Evolutionary conservation across 202 grass and related monocot species (phyloP).

Genomic region (Setaria viridis): DNA sequence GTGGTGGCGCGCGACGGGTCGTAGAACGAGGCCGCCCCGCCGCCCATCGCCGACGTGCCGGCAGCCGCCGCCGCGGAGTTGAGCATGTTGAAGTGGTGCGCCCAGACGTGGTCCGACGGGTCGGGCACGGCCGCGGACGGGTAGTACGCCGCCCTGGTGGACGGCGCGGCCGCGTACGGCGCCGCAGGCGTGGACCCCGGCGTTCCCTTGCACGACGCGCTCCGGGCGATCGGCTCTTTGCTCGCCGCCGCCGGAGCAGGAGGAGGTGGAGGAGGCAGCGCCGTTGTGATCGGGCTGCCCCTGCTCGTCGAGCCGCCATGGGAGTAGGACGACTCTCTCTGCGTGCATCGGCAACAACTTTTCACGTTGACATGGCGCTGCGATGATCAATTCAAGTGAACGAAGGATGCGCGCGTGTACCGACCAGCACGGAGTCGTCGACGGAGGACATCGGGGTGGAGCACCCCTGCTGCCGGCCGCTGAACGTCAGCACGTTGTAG

Average conservation of each 20-base stretch:
- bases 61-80: slow-evolving; percentile 40
- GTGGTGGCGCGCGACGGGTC: slow-evolving; percentile 75
- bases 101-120: slow-evolving; percentile 83
- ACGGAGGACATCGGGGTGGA: slow-evolving; percentile 83
- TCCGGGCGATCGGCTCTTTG: slow-evolving; percentile 44
- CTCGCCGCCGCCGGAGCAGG: not conserved
- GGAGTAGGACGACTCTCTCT: slow-evolving; percentile 90
- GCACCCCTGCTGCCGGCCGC: slow-evolving; percentile 67
- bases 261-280: slow-evolving; percentile 6
- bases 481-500: slow-evolving; percentile 95
- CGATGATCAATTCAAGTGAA: slow-evolving; percentile 3
- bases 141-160: slow-evolving; percentile 60
- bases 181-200: slow-evolving; percentile 40
- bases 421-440: slow-evolving; percentile 75
- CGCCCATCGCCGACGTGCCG: slow-evolving; percentile 43
- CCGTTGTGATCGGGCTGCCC: slow-evolving; percentile 56
- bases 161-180: slow-evolving; percentile 34
- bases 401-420: not conserved
- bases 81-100: slow-evolving; percentile 72
- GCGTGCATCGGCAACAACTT: not conserved
- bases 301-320: slow-evolving; percentile 66
- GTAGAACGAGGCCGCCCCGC: slow-evolving; percentile 33
- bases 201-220: slow-evolving; percentile 42
- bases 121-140: slow-evolving; percentile 71
- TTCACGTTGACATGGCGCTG: not conserved